A percentile compares a stretch with the other conserved stretches of the same genome.
phyloP scores from a whole-genome alignment of 2,329 filamentous ascomycete genomes.

The Chalaropsis ovoidea region DNA sequence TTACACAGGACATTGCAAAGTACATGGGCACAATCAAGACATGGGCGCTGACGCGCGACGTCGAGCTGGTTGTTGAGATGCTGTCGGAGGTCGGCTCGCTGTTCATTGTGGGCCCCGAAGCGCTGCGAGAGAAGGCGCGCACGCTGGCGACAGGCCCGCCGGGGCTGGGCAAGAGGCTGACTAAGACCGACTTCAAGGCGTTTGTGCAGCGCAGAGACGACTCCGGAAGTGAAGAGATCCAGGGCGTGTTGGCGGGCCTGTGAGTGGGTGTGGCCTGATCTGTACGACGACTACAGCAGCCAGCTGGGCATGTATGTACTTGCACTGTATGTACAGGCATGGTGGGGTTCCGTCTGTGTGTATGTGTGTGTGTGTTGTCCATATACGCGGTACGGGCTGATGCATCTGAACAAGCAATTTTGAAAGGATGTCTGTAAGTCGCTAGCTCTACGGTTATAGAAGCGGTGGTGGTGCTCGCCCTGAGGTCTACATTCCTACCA shows the following conservation, averaged over 20 bases:
- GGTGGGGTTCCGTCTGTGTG: too few species aligned
- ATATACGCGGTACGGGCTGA: too few species aligned
- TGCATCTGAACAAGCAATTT: too few species aligned
- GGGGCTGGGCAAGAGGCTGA: slow-evolving; percentile 44
- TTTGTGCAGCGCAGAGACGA: slow-evolving; percentile 84
- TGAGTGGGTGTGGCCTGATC: slow-evolving; percentile 28
- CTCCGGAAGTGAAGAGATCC: slow-evolving; percentile 66
- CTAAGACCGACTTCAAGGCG: slow-evolving; percentile 63
- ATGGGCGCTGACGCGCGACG: slow-evolving; percentile 65
- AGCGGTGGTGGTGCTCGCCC: not conserved
- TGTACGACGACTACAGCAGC: not conserved
- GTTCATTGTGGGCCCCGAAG: slow-evolving; percentile 84
- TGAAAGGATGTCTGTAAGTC: too few species aligned
- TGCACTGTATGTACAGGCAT: too few species aligned
- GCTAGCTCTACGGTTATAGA: not conserved
- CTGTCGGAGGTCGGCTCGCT: slow-evolving; percentile 87
- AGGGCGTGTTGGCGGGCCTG: slow-evolving; percentile 64
- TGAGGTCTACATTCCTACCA: slow-evolving; percentile 10
- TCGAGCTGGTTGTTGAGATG: slow-evolving; percentile 64
- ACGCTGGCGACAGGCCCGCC: slow-evolving; percentile 41
- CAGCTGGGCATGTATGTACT: not conserved
- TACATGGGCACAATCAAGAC: slow-evolving; percentile 78
- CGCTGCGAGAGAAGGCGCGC: slow-evolving; percentile 58
- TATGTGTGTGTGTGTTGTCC: too few species aligned
- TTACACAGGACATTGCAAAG: slow-evolving; percentile 89